These are phyloP conservation scores for Stephanodiscus triporus DNA, from an alignment of 108 stramenopile genomes.

Conservation along the genomic window DNA sequence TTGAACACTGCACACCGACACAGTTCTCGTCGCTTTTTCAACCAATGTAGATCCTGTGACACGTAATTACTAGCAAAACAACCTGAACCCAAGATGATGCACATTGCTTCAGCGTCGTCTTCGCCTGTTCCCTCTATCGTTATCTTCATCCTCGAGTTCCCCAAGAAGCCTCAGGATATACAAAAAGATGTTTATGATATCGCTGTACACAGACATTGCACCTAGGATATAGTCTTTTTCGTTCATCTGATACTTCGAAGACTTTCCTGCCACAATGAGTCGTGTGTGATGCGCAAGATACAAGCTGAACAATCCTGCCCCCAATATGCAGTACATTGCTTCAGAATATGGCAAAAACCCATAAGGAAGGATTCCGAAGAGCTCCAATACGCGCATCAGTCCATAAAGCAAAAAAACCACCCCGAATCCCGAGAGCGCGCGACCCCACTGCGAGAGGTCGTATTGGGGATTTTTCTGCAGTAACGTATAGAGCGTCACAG, in stretches of 20 bases:
- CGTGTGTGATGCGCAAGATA: constrained; percentile 85
- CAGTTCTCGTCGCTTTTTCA: neutral
- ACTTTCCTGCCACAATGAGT: constrained; percentile 84
- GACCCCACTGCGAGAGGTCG: constrained; percentile 90
- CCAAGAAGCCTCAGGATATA: constrained; percentile 84
- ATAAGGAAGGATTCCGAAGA: constrained; percentile 60
- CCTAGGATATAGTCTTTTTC: constrained; percentile 93
- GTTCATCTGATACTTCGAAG: constrained; percentile 84
- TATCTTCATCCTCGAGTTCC: constrained; percentile 59
- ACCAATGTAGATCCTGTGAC: constrained; percentile 45
- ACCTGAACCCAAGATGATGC: neutral
- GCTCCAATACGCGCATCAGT: constrained; percentile 71
- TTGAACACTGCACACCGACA: neutral
- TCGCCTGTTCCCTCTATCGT: neutral
- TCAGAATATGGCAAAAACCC: constrained; percentile 81
- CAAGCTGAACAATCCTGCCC: constrained; percentile 65
- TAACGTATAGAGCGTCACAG: constrained; percentile 81
- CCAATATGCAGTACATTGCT: constrained; percentile 60
- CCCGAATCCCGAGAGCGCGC: constrained; percentile 60
- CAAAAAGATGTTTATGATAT: constrained; percentile 93
- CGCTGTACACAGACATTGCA: constrained; percentile 88
- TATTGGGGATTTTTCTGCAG: constrained; percentile 86
- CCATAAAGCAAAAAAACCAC: constrained; percentile 75
- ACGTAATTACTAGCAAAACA: no score
- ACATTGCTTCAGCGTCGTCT: constrained; percentile 2